Evolutionary conservation across 2,329 filamentous ascomycete genomes (phyloP), one percentile per base, ranked within the genome.

Genomic region (Aspergillus brasiliensis): DNA sequence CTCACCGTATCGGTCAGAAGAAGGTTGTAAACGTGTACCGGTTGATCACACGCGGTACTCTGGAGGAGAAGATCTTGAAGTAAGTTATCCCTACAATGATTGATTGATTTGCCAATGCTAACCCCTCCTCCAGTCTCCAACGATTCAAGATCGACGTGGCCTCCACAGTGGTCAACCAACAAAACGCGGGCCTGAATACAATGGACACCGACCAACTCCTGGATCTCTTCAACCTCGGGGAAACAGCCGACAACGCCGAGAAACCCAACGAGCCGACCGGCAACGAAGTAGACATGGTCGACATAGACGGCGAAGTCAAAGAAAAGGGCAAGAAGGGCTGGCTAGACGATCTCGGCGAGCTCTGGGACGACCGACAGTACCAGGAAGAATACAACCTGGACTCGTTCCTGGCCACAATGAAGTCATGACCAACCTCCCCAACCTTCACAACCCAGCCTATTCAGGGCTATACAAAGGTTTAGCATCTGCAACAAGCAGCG

Each of bases 11-110:
- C 70, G 95, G 95, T 2, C 95, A 99, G 81, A 99, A 99, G 87
- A 99, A 98, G 85, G 95, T 98, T 38, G 95, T 99, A 68, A 99
- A 99, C 72, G 95, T 99, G 15, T 99, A 99, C 78, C 92, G 95
- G 23, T 84, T 99, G 66, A 95, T 99, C 70, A 99, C 95, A 5
- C 86, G 95, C 67, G 95, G 95, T 63, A 99, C 96, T 2, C 80
- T 99, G 51, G 95, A 99, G 77, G 95, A 99, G 82, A 99, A 99
- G 86, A 99, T 99, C 72, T 81, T 99, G 71, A 89, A 84, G 86
- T 88, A 82, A 72, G 84, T 81, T 37, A 34, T 40, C 55, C 15
- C 27, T 63, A 28, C 10, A 19, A 15, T 8, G 10, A 2, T 54
- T 0, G 5, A 13, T 28, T 2, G 11, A 55, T 56, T 59, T 23